phyloP scores from a whole-genome alignment of 768 basidiomycete species.

The Lentinula raphanica region DNA sequence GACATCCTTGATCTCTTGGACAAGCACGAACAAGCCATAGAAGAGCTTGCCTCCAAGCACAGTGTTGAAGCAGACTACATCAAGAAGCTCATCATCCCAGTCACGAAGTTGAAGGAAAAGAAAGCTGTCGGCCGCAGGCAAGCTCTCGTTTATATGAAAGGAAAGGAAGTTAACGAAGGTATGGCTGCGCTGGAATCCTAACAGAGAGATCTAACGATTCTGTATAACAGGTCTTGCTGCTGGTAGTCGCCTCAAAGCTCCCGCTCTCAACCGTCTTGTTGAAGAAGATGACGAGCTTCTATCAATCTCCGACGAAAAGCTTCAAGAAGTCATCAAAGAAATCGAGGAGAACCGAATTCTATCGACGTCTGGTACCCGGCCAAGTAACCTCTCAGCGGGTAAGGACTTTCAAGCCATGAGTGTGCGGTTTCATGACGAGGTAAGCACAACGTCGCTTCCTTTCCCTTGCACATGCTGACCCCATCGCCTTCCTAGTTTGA shows the following conservation, averaged over 20 bases:
- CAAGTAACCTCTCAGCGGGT: background rate
- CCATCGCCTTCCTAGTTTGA: background rate
- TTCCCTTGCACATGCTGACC: background rate
- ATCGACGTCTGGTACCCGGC: background rate
- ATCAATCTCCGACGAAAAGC: background rate
- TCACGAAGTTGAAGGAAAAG: no score
- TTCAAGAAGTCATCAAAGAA: background rate
- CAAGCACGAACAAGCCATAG: no score
- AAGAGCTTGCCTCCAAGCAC: background rate
- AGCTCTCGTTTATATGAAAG: background rate
- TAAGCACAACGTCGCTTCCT: no score
- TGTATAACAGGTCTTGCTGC: no score
- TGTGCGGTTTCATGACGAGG: no score
- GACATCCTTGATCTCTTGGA: background rate
- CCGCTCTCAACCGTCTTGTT: background rate
- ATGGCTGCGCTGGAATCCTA: no score
- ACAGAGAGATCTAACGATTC: no score
- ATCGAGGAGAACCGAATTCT: background rate
- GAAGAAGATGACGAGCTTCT: background rate
- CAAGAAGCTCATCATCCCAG: background rate
- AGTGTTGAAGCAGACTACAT: no score
- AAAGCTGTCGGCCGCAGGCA: background rate
- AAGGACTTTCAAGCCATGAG: background rate
- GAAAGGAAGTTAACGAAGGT: background rate
- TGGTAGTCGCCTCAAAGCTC: background rate